phyloP scores from a whole-genome alignment of 345 rosid species.

The Syzygium oleosum region DNA sequence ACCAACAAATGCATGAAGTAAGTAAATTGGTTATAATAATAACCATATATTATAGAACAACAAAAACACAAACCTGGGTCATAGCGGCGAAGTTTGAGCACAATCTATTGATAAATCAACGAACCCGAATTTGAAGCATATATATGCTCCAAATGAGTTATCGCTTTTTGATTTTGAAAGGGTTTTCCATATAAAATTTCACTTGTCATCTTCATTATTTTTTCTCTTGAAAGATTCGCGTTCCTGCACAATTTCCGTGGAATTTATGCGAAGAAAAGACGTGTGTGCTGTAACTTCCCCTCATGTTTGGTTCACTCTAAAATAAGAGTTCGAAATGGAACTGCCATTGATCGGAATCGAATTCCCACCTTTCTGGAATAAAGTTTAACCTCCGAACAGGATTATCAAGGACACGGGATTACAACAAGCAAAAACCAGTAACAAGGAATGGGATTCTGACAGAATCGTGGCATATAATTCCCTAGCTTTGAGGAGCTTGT shows the following conservation, averaged over 20 bases:
- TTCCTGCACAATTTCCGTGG: neutral
- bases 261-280: neutral
- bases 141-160: neutral
- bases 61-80: neutral
- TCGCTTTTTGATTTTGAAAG: neutral
- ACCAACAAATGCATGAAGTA: no score
- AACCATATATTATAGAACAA: no score
- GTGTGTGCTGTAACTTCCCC: no score
- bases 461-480: neutral
- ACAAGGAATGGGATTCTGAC: neutral
- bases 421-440: neutral
- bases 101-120: neutral
- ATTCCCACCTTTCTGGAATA: neutral
- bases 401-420: neutral
- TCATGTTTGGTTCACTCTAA: neutral
- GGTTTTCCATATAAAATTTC: no score
- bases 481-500: neutral
- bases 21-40: no score
- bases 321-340: neutral
- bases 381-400: neutral
- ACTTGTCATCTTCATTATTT: no score
- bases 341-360: neutral
- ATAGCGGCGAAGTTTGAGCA: neutral
- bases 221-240: no score
- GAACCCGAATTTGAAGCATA: neutral